Percentiles rank a stretch among this genome's conserved stretches.
Conservation (phyloP, 2,329 filamentous ascomycete genomes). For the Zymoseptoria brevis region DNA sequence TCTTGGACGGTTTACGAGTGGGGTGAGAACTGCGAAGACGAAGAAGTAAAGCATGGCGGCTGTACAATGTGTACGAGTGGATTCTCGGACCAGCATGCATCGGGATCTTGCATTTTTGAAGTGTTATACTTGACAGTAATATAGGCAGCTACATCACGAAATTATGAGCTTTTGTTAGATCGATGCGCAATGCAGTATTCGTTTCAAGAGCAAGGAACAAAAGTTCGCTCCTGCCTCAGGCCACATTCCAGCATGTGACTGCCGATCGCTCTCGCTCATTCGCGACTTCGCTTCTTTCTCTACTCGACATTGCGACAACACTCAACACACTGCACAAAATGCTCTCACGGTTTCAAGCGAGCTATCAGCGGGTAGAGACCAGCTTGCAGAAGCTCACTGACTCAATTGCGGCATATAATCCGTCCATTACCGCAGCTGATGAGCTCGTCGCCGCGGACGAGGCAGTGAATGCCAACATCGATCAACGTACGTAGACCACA, state of each 20-base stretch:
- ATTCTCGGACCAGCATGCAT: not conserved
- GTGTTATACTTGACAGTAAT: not conserved
- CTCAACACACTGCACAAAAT: conserved; percentile 23
- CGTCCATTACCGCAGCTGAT: conserved; percentile 57
- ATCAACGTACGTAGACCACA: conserved; percentile 46
- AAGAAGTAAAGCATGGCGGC: conserved; percentile 17
- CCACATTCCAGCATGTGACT: not conserved
- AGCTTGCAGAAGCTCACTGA: conserved; percentile 62
- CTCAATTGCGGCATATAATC: conserved; percentile 75
- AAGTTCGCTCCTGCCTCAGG: not conserved
- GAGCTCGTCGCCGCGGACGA: conserved; percentile 65
- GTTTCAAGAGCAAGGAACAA: not conserved
- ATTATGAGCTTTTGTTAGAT: not conserved
- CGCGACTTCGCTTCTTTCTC: not conserved
- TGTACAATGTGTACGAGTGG: not conserved
- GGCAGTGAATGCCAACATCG: conserved; percentile 57
- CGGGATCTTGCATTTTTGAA: not conserved
- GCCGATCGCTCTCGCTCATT: not conserved
- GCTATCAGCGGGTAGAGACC: conserved; percentile 40
- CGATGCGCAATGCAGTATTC: not conserved
- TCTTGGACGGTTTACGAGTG: conserved; percentile 38
- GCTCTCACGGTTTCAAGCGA: conserved; percentile 35
- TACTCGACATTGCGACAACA: not conserved
- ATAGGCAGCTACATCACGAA: not conserved
- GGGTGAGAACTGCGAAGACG: conserved; percentile 30